Evolutionary conservation across 306 rosid species (phyloP), one percentile per base, ranked within the genome.

Genomic region (Fagus crenata): DNA sequence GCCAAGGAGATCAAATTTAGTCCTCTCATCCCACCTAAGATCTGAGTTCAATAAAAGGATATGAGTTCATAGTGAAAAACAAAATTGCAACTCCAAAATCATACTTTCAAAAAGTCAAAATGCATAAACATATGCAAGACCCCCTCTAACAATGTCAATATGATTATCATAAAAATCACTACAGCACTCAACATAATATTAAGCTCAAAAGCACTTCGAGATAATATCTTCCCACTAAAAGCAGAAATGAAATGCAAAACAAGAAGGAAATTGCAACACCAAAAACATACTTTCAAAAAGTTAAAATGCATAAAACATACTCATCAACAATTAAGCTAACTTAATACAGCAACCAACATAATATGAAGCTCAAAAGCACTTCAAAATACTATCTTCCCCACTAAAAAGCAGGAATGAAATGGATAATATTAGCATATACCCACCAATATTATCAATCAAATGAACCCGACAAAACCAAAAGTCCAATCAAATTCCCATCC

Each of bases 1-100:
- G 83, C 77, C 71, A 91, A 78, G 56, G 69, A 80, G 53, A 86
- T 8, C 55, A 75, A 69, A 74, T 79, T 73, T 75, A 86, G 51
- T 64, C 72, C 67, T 51, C 79, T 81, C 90, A 84, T 86, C 78
- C 84, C 76, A 74, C 77, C 87, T 70, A 70, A 61, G 7, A 61
- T 64, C 73, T 68, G 54, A 75, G 51, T 46, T 14, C 4, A 49
- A 67, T 40, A 35, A 61, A 68, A 28, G 56, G 75, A 2, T 17
- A 37, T 15, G 46, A 0, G 69, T 36, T 64, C 28, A 15, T 14
- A 64, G 11, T 14, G 18, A 15, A 37, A 37, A 64, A 37, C 4
- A 6, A 32, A 60, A 60, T 18, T 11, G 40, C 67, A 60, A 11
- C 67, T 31, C 1, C n/a, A 60, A 60, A 60, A 4, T 3, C 15